Conservation (phyloP, 257 asterid species). For the Plantago major region DNA sequence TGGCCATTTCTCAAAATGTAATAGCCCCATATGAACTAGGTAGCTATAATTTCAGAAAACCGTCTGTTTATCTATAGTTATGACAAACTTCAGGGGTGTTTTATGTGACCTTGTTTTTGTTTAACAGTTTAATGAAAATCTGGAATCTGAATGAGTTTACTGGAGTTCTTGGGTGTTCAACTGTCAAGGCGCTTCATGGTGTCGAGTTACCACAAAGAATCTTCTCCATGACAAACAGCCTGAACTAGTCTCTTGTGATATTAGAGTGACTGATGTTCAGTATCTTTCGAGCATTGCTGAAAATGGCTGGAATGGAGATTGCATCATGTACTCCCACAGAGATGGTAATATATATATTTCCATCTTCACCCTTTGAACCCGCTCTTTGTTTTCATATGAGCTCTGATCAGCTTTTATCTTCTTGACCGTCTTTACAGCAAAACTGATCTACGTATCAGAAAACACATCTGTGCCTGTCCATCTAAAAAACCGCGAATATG, state of each 20-base stretch:
- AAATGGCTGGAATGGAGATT: slow-evolving; percentile 54
- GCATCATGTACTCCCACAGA: slow-evolving; percentile 55
- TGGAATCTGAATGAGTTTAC: slow-evolving; percentile 65
- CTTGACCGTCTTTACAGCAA: slow-evolving; percentile 31
- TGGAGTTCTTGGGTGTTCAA: slow-evolving; percentile 70
- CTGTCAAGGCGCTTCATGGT: slow-evolving; percentile 80
- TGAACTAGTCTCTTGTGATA: slow-evolving; percentile 30
- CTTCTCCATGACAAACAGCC: slow-evolving; percentile 60
- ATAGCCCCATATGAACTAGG: too few species aligned
- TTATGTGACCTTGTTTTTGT: background rate
- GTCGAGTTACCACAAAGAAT: slow-evolving; percentile 39
- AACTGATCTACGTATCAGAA: slow-evolving; percentile 37
- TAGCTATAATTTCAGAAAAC: too few species aligned
- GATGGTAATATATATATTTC: slow-evolving; percentile 33
- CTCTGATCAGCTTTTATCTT: slow-evolving; percentile 1
- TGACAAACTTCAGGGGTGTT: background rate
- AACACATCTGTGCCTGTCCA: slow-evolving; percentile 40
- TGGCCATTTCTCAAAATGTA: too few species aligned
- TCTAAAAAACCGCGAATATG: slow-evolving; percentile 53
- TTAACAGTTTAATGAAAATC: slow-evolving; percentile 60
- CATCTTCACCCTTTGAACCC: background rate
- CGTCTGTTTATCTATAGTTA: too few species aligned
- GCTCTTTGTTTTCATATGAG: background rate
- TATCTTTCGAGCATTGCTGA: slow-evolving; percentile 50
- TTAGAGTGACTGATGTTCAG: slow-evolving; percentile 51